phyloP scores from a whole-genome alignment of 352 stramenopile genomes.

The Pseudoperonospora humuli region DNA sequence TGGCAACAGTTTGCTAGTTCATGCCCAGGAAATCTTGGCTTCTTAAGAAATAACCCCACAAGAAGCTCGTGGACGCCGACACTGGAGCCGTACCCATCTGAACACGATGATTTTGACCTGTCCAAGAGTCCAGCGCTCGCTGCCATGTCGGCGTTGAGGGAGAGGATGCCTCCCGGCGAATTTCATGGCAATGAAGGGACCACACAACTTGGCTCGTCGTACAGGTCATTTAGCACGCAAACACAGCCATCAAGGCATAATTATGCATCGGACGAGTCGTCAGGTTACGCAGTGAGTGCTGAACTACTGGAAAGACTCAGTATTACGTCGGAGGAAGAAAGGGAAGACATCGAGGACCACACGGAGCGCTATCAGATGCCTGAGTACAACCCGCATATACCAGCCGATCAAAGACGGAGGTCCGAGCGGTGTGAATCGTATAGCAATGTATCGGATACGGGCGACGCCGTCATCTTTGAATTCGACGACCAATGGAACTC shows the following conservation, averaged over 20 bases:
- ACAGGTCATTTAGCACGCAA: slow-evolving; percentile 20
- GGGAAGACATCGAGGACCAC: slow-evolving; percentile 15
- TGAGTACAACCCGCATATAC: slow-evolving; percentile 11
- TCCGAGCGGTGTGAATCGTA: slow-evolving; percentile 47
- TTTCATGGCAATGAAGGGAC: slow-evolving; percentile 7
- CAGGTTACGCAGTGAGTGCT: slow-evolving; percentile 23
- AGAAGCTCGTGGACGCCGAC: slow-evolving; percentile 36
- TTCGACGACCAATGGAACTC: slow-evolving; percentile 64
- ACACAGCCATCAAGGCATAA: slow-evolving; percentile 20
- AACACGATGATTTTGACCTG: slow-evolving; percentile 56
- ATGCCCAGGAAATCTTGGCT: slow-evolving; percentile 58
- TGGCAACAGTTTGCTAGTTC: slow-evolving; percentile 54
- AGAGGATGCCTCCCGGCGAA: slow-evolving; percentile 18
- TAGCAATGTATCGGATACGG: slow-evolving; percentile 34
- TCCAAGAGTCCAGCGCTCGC: slow-evolving; percentile 62
- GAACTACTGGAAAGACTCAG: slow-evolving; percentile 30
- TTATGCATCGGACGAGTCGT: slow-evolving; percentile 27
- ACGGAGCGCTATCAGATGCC: slow-evolving; percentile 23
- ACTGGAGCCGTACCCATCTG: slow-evolving; percentile 13
- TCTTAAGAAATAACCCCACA: slow-evolving; percentile 32
- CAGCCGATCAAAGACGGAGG: slow-evolving; percentile 19
- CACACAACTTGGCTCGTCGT: slow-evolving; percentile 9
- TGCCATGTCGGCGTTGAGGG: slow-evolving; percentile 52
- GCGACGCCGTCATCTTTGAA: slow-evolving; percentile 63
- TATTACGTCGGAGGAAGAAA: slow-evolving; percentile 30